Base-by-base conservation (phyloP, 2,329 filamentous ascomycete genomes). In the Rosellinia necatrix region DNA sequence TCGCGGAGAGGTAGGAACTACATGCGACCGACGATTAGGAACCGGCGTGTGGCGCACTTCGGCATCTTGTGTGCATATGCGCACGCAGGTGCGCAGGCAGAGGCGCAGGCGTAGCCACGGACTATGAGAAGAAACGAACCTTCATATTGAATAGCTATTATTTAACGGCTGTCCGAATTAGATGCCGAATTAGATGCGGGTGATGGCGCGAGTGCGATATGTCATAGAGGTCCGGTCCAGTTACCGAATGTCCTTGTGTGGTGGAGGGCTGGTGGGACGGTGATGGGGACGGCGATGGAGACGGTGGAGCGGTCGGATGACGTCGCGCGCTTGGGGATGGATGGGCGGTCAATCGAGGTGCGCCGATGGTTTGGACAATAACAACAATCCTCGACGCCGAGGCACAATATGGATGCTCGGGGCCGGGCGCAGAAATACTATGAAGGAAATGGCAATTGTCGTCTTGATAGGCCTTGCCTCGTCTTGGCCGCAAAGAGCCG, bases 1-100 rank as follows among this genome's bases (percentile, higher is more conserved):
- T 96, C 90, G 74, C 87, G 88, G 61, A 96, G 84, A 59, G 93
- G 92, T 68, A 99, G 82, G 75, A 96, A 99, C 93, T 99, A 46
- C 38, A 53, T 5, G 51, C 12, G 19, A 30, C 17, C 24, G n/a
- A n/a, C n/a, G n/a, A n/a, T n/a, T 21, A 22, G 10, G 32, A 19
- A 27, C 60, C 40, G 55, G 56, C 24, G 41, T 38, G 42, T n/a
- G 6, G 51, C 38, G 41, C 49, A 35, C 13, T 49, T 51, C 13
- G 21, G n/a, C n/a, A n/a, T n/a, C n/a, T n/a, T n/a, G n/a, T n/a
- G n/a, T n/a, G n/a, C n/a, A n/a, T n/a, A n/a, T n/a, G n/a, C n/a
- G n/a, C n/a, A n/a, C n/a, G n/a, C n/a, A n/a, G n/a, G n/a, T n/a
- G n/a, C n/a, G n/a, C n/a, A n/a, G n/a, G n/a, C n/a, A n/a, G n/a